Percentiles rank a stretch among this genome's conserved stretches.
phyloP scores from a whole-genome alignment of 345 rosid genomes.

The Excoecaria cochinchinensis region DNA sequence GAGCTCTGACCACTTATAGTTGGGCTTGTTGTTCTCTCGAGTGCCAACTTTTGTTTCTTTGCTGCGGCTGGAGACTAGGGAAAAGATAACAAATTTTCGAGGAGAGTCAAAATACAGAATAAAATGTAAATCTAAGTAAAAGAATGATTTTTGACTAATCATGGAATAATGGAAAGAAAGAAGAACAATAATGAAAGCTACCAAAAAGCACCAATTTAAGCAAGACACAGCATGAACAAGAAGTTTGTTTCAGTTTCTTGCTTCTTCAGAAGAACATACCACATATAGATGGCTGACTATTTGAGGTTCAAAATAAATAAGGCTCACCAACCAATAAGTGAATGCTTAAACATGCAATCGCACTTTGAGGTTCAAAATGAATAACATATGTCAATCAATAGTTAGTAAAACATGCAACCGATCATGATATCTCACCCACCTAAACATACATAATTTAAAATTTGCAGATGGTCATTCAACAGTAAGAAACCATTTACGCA shows the following conservation, averaged over 20 bases:
- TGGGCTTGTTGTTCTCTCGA: conserved; percentile 19
- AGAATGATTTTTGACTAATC: neutral
- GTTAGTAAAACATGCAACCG: neutral
- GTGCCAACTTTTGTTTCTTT: conserved; percentile 34
- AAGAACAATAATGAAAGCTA: neutral
- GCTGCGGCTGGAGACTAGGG: conserved; percentile 32
- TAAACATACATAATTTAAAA: neutral
- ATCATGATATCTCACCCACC: neutral
- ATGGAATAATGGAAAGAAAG: neutral
- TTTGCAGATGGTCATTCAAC: neutral
- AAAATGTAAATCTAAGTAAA: neutral
- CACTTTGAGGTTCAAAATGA: neutral
- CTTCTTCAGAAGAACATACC: neutral
- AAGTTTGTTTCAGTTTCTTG: neutral
- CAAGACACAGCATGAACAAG: neutral
- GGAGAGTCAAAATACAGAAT: conserved; percentile 3
- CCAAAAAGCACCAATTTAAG: neutral
- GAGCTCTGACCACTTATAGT: conserved; percentile 21
- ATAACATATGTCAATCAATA: neutral
- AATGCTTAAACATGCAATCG: neutral
- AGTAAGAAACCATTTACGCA: neutral
- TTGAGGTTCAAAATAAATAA: conserved; percentile 10
- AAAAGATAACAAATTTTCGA: neutral
- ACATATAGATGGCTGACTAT: neutral
- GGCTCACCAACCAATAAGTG: neutral